Base-by-base conservation (phyloP, 345 rosid genomes). In the Triadica sebifera region DNA sequence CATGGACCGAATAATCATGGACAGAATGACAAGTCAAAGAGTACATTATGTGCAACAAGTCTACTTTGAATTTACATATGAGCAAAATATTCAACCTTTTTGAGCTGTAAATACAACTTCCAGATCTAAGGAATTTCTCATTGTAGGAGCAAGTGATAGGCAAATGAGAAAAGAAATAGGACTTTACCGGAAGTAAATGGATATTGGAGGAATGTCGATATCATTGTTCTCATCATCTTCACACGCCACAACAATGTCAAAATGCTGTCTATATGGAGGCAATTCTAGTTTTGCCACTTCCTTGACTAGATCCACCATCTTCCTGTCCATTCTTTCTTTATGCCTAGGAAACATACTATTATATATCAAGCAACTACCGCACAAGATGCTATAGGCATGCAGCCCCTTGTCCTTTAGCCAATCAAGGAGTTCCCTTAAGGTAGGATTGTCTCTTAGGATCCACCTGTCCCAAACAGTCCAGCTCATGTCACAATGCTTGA, bases 401-500 rank as follows among this genome's bases (percentile, higher is more conserved):
- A 95, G 81, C 0, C 93, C 98, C 83, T 87, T 91, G 6, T 84
- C 82, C 85, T 87, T 71, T 34, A 95, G 89, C 99, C 99, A 95
- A 20, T 83, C 82, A 58, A 95, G 84, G 74, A 95, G 86, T 73
- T 91, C 93, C 75, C 79, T 77, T 69, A 95, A 75, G 25, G 91
- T 93, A 0, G 97, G 98, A 79, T 95, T 88, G 65, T 83, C 85
- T 72, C 62, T 80, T 43, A 96, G 65, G 46, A 93, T 80, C 99
- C 98, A 95, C 74, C 98, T 71, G 85, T 95, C 98, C 99, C 99
- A 95, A 50, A 93, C 98, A 0, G 98, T 93, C 98, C 99, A 96
- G 81, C 81, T 91, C 90, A 88, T 87, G 81, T 90, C 97, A 59
- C 72, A 82, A 78, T 96, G 98, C 70, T 89, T 87, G 67, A 96